These are phyloP conservation scores for Phylloboletellus chloephorus DNA, from an alignment of 1,284 basidiomycete species.

Conservation along the genomic window DNA sequence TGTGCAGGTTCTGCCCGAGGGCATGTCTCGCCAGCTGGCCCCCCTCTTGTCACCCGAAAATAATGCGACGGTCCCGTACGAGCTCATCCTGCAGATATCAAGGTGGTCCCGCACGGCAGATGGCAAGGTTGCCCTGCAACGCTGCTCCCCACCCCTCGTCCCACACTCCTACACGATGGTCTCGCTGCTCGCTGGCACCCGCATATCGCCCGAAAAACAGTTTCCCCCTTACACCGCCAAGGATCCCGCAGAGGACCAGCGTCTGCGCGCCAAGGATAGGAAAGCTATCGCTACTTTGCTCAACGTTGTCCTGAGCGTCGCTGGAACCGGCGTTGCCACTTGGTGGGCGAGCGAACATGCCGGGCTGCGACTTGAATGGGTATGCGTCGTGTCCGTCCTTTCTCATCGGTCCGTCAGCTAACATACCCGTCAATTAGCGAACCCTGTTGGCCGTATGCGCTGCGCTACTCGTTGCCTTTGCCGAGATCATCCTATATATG, in stretches of 20 bases:
- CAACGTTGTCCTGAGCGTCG: slow-evolving; percentile 66
- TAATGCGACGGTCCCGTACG: slow-evolving; percentile 48
- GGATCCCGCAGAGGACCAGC: slow-evolving; percentile 37
- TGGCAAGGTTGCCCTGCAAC: slow-evolving; percentile 42
- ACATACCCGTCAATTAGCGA: slow-evolving; percentile 39
- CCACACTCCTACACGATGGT: slow-evolving; percentile 59
- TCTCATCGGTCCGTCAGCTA: slow-evolving; percentile 1
- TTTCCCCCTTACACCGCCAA: slow-evolving; percentile 47
- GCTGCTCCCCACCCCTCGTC: slow-evolving; percentile 43
- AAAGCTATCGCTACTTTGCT: slow-evolving; percentile 63
- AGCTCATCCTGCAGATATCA: slow-evolving; percentile 53
- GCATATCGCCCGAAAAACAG: slow-evolving; percentile 65
- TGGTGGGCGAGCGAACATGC: slow-evolving; percentile 67
- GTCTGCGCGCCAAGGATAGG: slow-evolving; percentile 46
- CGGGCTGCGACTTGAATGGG: slow-evolving; percentile 68
- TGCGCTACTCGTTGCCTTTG: slow-evolving; percentile 56
- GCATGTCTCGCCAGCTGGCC: slow-evolving; percentile 40
- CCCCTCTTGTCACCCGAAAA: slow-evolving; percentile 29
- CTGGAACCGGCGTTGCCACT: slow-evolving; percentile 57
- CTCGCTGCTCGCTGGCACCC: slow-evolving; percentile 68
- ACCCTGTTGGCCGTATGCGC: slow-evolving; percentile 55
- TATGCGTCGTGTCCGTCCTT: slow-evolving; percentile 23
- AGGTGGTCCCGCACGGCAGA: slow-evolving; percentile 57
- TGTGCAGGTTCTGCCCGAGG: slow-evolving; percentile 39
- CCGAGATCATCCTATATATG: slow-evolving; percentile 63